A percentile compares a stretch with the other conserved stretches of the same genome.
These are phyloP conservation scores for Trichophyton simii DNA, from an alignment of 2,329 filamentous ascomycete genomes.

Conservation along the genomic window DNA sequence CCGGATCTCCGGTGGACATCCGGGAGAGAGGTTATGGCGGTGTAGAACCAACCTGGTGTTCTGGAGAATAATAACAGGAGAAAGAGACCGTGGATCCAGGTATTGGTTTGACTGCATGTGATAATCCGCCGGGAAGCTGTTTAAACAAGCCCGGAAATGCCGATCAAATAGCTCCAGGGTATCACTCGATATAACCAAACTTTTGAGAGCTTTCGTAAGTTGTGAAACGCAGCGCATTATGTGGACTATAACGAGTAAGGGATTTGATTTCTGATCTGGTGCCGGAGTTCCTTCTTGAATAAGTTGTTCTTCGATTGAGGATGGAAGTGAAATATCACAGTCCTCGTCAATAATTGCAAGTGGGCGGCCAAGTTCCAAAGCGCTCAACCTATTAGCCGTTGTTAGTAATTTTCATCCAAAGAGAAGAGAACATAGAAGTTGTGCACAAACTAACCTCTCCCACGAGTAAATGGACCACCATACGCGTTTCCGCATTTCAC, in stretches of 20 bases:
- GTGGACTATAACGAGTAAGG: constrained; percentile 66
- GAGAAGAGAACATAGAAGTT: neutral
- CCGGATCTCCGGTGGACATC: constrained; percentile 53
- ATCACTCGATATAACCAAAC: constrained; percentile 51
- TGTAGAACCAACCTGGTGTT: constrained; percentile 76
- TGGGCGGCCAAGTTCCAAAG: constrained; percentile 68
- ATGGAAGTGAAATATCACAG: constrained; percentile 71
- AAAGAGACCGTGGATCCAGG: constrained; percentile 61
- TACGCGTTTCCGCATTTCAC: constrained; percentile 71
- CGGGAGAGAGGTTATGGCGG: constrained; percentile 71
- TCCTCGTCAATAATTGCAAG: constrained; percentile 76
- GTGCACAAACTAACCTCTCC: constrained; percentile 53
- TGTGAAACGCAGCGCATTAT: constrained; percentile 67
- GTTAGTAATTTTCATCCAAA: constrained; percentile 6
- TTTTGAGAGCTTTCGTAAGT: constrained; percentile 56
- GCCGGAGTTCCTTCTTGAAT: constrained; percentile 37
- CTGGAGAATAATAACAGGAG: constrained; percentile 65
- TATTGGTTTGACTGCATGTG: constrained; percentile 53
- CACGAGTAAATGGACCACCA: constrained; percentile 94
- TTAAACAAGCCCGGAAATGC: constrained; percentile 64
- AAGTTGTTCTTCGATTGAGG: constrained; percentile 62
- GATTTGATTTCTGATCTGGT: constrained; percentile 47
- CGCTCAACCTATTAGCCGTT: constrained; percentile 45
- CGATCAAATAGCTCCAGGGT: constrained; percentile 68
- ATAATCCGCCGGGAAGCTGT: constrained; percentile 62